These are phyloP conservation scores for Zygosaccharomyces kombuchaensis DNA, from an alignment of 805 yeast genomes.

Conservation along the genomic window DNA sequence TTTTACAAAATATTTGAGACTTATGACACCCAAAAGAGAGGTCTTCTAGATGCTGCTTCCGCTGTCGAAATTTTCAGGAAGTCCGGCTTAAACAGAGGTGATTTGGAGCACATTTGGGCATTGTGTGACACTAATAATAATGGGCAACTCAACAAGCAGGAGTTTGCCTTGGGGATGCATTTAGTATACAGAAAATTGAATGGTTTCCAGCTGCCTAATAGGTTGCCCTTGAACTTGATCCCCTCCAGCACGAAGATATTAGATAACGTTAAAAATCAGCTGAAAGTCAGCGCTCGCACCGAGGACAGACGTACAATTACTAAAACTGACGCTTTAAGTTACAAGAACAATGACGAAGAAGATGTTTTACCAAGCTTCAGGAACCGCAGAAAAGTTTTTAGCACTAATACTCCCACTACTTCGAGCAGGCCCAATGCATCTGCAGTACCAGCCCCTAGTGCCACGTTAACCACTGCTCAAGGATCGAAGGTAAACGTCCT, in stretches of 20 bases:
- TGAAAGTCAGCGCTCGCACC: slow-evolving; percentile 21
- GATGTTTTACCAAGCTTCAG: slow-evolving; percentile 65
- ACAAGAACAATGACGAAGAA: slow-evolving; percentile 76
- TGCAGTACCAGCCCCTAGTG: not conserved
- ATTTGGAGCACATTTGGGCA: slow-evolving; percentile 88
- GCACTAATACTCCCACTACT: slow-evolving; percentile 1
- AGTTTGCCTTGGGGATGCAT: slow-evolving; percentile 97
- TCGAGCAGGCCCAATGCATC: not conserved
- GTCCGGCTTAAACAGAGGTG: slow-evolving; percentile 81
- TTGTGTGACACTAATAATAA: slow-evolving; percentile 77
- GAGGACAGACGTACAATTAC: slow-evolving; percentile 19
- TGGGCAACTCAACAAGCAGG: slow-evolving; percentile 82
- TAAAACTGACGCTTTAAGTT: slow-evolving; percentile 41
- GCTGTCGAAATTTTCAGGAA: slow-evolving; percentile 87
- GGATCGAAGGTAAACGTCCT: slow-evolving; percentile 14
- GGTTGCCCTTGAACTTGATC: slow-evolving; percentile 80
- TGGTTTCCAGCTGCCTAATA: slow-evolving; percentile 77
- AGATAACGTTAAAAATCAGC: slow-evolving; percentile 61
- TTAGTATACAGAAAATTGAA: slow-evolving; percentile 84
- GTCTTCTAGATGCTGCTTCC: slow-evolving; percentile 70
- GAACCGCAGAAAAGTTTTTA: slow-evolving; percentile 45
- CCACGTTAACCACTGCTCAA: slow-evolving; percentile 8
- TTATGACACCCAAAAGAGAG: slow-evolving; percentile 69
- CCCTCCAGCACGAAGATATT: slow-evolving; percentile 81
- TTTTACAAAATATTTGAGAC: slow-evolving; percentile 85